Evolutionary conservation across 2,329 filamentous ascomycete species (phyloP).

Genomic region (Aspergillus niger): DNA sequence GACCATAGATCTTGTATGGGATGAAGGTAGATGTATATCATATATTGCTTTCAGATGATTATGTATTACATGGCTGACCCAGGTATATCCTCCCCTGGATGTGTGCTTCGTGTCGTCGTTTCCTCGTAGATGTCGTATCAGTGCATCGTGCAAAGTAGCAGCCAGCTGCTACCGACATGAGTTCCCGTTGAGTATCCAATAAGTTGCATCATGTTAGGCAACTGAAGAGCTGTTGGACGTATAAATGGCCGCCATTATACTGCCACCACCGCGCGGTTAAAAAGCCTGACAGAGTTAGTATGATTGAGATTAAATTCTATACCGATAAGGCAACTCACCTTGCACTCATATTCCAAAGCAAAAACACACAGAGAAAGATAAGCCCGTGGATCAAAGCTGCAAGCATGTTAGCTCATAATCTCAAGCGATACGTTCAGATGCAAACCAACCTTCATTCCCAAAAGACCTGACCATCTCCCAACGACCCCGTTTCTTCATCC

Average conservation of each 20-base stretch:
- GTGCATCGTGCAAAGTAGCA: background rate
- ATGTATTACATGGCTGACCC: too few relatives aligned
- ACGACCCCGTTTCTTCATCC: conserved; percentile 29
- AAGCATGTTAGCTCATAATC: background rate
- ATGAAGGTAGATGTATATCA: too few relatives aligned
- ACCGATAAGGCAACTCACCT: background rate
- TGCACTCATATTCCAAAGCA: conserved; percentile 19
- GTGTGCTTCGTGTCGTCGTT: too few relatives aligned
- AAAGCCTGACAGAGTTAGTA: background rate
- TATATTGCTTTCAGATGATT: too few relatives aligned
- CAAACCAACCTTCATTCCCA: conserved; percentile 34
- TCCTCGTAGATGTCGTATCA: background rate
- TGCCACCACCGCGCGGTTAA: background rate
- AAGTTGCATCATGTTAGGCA: too few relatives aligned
- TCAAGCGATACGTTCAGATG: background rate
- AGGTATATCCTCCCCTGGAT: too few relatives aligned
- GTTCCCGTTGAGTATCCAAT: background rate
- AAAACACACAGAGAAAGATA: conserved; percentile 16
- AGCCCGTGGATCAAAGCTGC: conserved; percentile 20
- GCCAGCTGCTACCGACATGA: background rate
- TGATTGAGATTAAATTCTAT: background rate
- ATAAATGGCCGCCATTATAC: background rate
- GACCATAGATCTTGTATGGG: too few relatives aligned
- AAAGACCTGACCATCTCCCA: conserved; percentile 19
- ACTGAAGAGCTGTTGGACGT: too few relatives aligned